Evolutionary conservation across 352 stramenopile genomes (phyloP).

Genomic region (Plasmopara halstedii): DNA sequence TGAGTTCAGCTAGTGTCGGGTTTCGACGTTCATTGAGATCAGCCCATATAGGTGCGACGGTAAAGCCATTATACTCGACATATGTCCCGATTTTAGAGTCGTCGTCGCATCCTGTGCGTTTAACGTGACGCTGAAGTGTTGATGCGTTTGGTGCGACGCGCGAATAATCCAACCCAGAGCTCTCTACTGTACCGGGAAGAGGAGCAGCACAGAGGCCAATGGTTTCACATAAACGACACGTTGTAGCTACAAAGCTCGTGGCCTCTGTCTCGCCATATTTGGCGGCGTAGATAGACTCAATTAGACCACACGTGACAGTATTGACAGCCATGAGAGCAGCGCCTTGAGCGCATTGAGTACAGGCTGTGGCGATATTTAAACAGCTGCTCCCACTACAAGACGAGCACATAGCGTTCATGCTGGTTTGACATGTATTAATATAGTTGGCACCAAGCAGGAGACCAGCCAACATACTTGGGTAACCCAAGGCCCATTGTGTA

Average conservation of each 20-base stretch:
- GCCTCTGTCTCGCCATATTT: constrained; percentile 31
- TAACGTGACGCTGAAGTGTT: constrained; percentile 36
- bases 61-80: constrained; percentile 52
- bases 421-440: constrained; percentile 26
- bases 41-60: constrained; percentile 34
- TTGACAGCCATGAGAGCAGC: constrained; percentile 33
- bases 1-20: constrained; percentile 52
- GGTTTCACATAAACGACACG: constrained; percentile 36
- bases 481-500: constrained; percentile 58
- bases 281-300: constrained; percentile 36
- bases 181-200: constrained; percentile 45
- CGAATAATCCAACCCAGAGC: constrained; percentile 53
- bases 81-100: constrained; percentile 49
- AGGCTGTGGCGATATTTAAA: constrained; percentile 24
- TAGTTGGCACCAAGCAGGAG: constrained; percentile 51
- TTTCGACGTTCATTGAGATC: constrained; percentile 45
- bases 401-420: constrained; percentile 35
- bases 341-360: constrained; percentile 29
- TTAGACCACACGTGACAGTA: constrained; percentile 29
- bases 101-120: constrained; percentile 66
- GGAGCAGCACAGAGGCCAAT: constrained; percentile 53
- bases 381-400: constrained; percentile 30
- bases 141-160: constrained; percentile 21
- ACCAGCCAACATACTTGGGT: constrained; percentile 59
- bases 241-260: constrained; percentile 21